Evolutionary conservation across 805 yeast genomes (phyloP).

Genomic region (Torulaspora franciscae): DNA sequence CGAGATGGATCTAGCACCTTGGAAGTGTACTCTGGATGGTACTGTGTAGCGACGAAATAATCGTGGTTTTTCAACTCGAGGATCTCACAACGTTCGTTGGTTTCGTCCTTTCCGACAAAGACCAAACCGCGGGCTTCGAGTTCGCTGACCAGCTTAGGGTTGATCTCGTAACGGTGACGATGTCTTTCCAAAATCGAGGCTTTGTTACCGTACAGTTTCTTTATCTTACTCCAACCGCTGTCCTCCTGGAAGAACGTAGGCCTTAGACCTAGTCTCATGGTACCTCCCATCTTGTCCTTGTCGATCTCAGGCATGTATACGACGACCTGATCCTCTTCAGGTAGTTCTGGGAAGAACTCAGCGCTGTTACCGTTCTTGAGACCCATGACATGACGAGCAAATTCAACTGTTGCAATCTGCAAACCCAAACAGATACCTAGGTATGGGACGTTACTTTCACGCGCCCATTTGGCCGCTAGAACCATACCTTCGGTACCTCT

Average conservation of each 20-base stretch:
- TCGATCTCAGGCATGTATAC: slow-evolving; percentile 99
- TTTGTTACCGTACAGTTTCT: slow-evolving; percentile 71
- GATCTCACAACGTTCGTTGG: slow-evolving; percentile 88
- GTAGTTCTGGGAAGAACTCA: slow-evolving; percentile 67
- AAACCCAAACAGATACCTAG: slow-evolving; percentile 96
- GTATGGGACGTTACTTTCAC: slow-evolving; percentile 89
- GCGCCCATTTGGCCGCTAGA: slow-evolving; percentile 95
- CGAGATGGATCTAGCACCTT: slow-evolving; percentile 94
- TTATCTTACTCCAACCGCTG: slow-evolving; percentile 63
- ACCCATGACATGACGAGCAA: slow-evolving; percentile 74
- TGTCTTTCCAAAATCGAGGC: slow-evolving; percentile 83
- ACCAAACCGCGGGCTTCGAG: slow-evolving; percentile 76
- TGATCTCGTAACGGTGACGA: slow-evolving; percentile 96
- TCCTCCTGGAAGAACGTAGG: slow-evolving; percentile 73
- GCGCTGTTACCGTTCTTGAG: slow-evolving; percentile 65
- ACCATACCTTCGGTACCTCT: slow-evolving; percentile 99
- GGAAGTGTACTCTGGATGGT: slow-evolving; percentile 96
- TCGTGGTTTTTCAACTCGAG: slow-evolving; percentile 83
- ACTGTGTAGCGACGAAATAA: slow-evolving; percentile 91
- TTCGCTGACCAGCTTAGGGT: slow-evolving; percentile 68
- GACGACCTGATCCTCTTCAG: slow-evolving; percentile 62
- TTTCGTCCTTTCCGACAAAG: slow-evolving; percentile 92
- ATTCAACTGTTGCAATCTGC: slow-evolving; percentile 95
- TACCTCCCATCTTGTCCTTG: slow-evolving; percentile 93
- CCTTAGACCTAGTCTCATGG: slow-evolving; percentile 96